Conservation (phyloP, 2,329 filamentous ascomycete genomes). For the Calonectria leucothoes region DNA sequence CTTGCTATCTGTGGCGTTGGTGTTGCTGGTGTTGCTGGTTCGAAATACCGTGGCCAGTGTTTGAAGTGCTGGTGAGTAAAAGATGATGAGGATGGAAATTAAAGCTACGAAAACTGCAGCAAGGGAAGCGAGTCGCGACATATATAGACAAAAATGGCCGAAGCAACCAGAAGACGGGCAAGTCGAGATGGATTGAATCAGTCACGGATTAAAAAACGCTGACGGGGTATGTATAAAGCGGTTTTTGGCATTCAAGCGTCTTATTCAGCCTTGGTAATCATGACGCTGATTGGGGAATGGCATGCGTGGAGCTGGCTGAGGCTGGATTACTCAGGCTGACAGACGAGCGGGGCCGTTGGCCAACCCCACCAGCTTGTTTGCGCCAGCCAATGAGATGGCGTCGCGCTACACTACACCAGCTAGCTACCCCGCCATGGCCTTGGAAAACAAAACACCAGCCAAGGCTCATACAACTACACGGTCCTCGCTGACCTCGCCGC, state of each 20-base stretch:
- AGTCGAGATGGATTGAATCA: constrained; percentile 25
- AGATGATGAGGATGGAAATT: constrained; percentile 52
- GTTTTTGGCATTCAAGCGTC: constrained; percentile 20
- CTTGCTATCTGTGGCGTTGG: constrained; percentile 18
- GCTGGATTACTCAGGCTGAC: constrained; percentile 21
- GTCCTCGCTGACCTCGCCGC: not conserved
- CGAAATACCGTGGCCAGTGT: constrained; percentile 35
- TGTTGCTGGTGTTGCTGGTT: constrained; percentile 23
- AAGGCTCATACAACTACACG: too few relatives aligned
- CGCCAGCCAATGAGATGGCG: not conserved
- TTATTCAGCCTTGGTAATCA: constrained; percentile 38
- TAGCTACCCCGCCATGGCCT: not conserved
- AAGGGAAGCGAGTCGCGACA: constrained; percentile 48
- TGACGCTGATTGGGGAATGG: constrained; percentile 28
- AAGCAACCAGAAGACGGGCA: constrained; percentile 42
- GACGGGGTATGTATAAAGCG: constrained; percentile 38
- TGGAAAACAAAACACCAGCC: not conserved
- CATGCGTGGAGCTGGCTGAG: not conserved
- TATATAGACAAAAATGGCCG: constrained; percentile 48
- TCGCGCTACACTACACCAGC: too few relatives aligned
- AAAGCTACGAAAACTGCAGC: constrained; percentile 50
- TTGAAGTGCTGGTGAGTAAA: constrained; percentile 37
- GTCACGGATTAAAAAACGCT: constrained; percentile 40
- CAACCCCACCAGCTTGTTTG: not conserved
- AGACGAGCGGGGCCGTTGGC: not conserved